A percentile compares a stretch with the other conserved stretches of the same genome.
Evolutionary conservation across 2,329 filamentous ascomycete genomes (phyloP).

Genomic region (Fusarium neocosmosporiellum): DNA sequence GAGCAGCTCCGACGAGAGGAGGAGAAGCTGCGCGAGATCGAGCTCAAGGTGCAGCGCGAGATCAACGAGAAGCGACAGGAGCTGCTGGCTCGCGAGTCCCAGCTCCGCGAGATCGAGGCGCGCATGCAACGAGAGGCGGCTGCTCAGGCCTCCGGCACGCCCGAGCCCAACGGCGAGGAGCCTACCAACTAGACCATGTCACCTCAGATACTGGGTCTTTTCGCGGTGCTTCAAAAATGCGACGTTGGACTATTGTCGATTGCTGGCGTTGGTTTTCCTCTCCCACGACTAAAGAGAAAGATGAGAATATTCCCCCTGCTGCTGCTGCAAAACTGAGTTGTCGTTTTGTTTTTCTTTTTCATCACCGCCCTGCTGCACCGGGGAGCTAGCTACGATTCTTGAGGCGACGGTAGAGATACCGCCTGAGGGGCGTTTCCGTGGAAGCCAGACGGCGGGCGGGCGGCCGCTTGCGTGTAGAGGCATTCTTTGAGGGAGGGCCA

Average conservation of each 20-base stretch:
- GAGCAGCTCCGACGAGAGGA: slow-evolving; percentile 99
- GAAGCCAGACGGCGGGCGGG: slow-evolving; percentile 26
- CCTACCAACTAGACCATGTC: slow-evolving; percentile 58
- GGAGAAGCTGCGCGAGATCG: slow-evolving; percentile 99
- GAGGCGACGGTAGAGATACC: slow-evolving; percentile 47
- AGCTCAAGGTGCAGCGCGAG: slow-evolving; percentile 99
- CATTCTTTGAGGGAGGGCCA: slow-evolving; percentile 30
- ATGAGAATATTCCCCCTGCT: slow-evolving; percentile 56
- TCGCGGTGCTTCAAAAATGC: slow-evolving; percentile 50
- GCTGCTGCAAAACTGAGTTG: slow-evolving; percentile 50
- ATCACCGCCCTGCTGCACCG: slow-evolving; percentile 46
- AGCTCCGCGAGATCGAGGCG: slow-evolving; percentile 98
- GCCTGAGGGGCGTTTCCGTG: slow-evolving; percentile 14
- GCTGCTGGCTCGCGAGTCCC: slow-evolving; percentile 94
- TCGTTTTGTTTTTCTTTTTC: slow-evolving; percentile 48
- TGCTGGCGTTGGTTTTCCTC: slow-evolving; percentile 62
- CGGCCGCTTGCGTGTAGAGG: slow-evolving; percentile 30
- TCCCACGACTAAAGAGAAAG: slow-evolving; percentile 56
- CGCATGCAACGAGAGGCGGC: slow-evolving; percentile 92
- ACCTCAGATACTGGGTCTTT: slow-evolving; percentile 46
- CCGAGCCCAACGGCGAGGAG: slow-evolving; percentile 66
- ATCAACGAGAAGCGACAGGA: slow-evolving; percentile 99
- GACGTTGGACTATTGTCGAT: slow-evolving; percentile 59
- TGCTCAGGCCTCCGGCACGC: slow-evolving; percentile 54
- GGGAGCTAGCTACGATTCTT: slow-evolving; percentile 43